Evolutionary conservation across 352 stramenopile species (phyloP).

Genomic region (Peronospora destructor): DNA sequence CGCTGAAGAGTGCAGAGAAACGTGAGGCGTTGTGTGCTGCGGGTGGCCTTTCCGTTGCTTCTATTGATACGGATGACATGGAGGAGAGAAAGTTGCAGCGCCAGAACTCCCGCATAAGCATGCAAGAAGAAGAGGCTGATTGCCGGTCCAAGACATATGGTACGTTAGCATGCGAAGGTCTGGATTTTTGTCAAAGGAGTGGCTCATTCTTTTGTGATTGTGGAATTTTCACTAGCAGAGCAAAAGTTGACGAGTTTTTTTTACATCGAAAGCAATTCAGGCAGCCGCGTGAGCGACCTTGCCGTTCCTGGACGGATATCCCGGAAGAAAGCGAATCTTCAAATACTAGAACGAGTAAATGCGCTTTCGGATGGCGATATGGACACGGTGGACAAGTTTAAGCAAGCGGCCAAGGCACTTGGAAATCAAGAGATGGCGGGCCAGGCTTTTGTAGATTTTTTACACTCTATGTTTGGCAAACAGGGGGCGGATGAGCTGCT

Average conservation of each 20-base stretch:
- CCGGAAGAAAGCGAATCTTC: conserved; percentile 56
- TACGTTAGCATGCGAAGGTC: conserved; percentile 13
- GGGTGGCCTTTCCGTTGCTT: conserved; percentile 21
- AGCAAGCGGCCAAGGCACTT: conserved; percentile 58
- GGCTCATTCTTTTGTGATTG: conserved; percentile 11
- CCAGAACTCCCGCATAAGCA: conserved; percentile 7
- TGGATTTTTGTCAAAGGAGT: neutral
- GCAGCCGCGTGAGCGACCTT: conserved; percentile 16
- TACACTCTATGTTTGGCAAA: conserved; percentile 53
- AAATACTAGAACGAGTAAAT: conserved; percentile 64
- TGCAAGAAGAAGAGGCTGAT: conserved; percentile 24
- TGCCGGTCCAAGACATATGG: conserved; percentile 33
- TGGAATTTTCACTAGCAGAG: conserved; percentile 20
- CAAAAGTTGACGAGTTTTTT: conserved; percentile 34
- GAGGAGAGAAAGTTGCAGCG: conserved; percentile 16
- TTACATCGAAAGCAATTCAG: conserved; percentile 18
- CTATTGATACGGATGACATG: conserved; percentile 19
- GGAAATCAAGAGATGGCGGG: conserved; percentile 66
- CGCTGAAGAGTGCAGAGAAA: conserved; percentile 55
- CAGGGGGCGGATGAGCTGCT: conserved; percentile 51
- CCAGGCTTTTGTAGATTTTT: conserved; percentile 50
- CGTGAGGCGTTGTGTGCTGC: conserved; percentile 33
- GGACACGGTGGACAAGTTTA: conserved; percentile 49
- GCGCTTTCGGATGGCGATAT: conserved; percentile 42
- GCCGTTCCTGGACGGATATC: conserved; percentile 24